A percentile compares a stretch with the other conserved stretches of the same genome.
These are phyloP conservation scores for Calonectria ilicicola DNA, from an alignment of 2,329 filamentous ascomycete genomes.

Conservation along the genomic window DNA sequence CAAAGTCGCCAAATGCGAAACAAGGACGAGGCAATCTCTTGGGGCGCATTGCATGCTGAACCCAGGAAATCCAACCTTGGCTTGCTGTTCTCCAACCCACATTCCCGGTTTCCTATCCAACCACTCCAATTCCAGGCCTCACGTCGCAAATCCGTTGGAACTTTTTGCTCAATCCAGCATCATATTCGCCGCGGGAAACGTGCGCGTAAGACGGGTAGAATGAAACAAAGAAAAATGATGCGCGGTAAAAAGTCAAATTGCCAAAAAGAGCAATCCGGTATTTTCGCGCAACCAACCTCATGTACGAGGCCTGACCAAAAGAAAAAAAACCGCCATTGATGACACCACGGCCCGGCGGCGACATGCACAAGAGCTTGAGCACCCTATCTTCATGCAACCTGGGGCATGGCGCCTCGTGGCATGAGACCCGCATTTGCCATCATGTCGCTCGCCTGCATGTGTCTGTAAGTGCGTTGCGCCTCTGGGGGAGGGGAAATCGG, in stretches of 20 bases:
- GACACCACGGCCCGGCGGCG: conserved; percentile 17
- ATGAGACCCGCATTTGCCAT: conserved; percentile 18
- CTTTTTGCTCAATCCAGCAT: not conserved
- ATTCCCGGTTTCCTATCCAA: not conserved
- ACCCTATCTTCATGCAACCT: conserved; percentile 14
- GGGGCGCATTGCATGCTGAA: not conserved
- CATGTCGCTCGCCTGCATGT: conserved; percentile 10
- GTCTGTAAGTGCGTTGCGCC: not conserved
- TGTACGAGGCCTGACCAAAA: conserved; percentile 3
- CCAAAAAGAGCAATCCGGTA: not conserved
- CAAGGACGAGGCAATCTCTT: not conserved
- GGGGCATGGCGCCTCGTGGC: conserved; percentile 19
- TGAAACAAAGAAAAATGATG: not conserved
- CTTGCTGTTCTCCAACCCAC: not conserved
- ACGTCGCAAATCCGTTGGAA: not conserved
- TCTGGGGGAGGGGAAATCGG: conserved; percentile 6
- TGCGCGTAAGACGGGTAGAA: not conserved
- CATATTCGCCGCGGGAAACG: not conserved
- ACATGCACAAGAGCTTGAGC: conserved; percentile 11
- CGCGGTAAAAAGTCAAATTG: not conserved
- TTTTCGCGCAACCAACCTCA: not conserved
- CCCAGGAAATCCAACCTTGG: not conserved
- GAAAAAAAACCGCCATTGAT: conserved; percentile 8
- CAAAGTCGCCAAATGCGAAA: not conserved
- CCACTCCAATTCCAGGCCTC: not conserved